phyloP scores from a whole-genome alignment of 306 rosid genomes.

The Inga leiocalycina region DNA sequence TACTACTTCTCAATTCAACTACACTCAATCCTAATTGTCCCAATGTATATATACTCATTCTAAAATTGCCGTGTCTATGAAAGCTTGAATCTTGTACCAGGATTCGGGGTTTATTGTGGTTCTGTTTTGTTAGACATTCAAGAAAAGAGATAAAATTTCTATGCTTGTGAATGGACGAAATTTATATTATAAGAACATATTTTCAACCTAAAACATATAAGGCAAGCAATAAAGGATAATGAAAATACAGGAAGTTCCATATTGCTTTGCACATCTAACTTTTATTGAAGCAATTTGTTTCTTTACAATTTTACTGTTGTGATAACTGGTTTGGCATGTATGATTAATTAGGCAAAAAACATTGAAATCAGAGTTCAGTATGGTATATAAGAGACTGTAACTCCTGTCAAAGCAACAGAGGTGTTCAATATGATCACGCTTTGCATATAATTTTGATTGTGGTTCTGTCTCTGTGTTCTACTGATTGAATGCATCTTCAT shows the following conservation, averaged over 20 bases:
- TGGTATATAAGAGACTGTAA: constrained; percentile 1
- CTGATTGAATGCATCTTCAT: not conserved
- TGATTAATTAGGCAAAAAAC: constrained; percentile 2
- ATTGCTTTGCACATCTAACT: not conserved
- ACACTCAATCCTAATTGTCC: not conserved
- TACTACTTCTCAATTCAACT: not conserved
- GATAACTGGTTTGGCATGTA: not conserved
- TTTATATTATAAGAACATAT: not conserved
- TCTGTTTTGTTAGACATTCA: not conserved
- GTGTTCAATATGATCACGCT: constrained; percentile 5
- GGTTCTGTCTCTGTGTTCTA: not conserved
- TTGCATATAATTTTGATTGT: not conserved
- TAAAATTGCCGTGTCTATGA: not conserved
- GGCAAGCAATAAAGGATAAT: not conserved
- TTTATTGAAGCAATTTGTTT: not conserved
- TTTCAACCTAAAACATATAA: not conserved
- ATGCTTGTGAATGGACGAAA: not conserved
- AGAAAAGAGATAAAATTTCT: not conserved
- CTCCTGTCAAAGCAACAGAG: not conserved
- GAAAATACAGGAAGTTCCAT: not conserved
- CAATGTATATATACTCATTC: not conserved
- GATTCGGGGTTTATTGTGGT: not conserved
- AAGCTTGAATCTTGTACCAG: not conserved
- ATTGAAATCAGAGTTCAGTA: not conserved
- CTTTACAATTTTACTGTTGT: not conserved